Conservation (phyloP, 345 rosid genomes). For the Dipteronia dyeriana region DNA sequence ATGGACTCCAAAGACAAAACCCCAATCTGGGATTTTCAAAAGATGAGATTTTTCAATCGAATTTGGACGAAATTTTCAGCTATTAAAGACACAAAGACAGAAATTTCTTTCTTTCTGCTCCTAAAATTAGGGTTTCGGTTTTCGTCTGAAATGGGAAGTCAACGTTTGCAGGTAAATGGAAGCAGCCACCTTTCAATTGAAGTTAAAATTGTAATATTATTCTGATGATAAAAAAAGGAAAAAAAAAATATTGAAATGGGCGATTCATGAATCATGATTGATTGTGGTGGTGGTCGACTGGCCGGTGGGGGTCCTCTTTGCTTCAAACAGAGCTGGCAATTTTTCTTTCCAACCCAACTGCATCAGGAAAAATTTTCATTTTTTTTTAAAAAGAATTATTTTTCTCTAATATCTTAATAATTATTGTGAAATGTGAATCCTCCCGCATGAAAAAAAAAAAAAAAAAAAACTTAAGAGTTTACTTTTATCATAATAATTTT, state of each 20-base stretch:
- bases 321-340: conserved; percentile 6
- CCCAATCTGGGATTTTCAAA: not conserved
- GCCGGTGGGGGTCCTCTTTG: not conserved
- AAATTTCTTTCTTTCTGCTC: not conserved
- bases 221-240: not conserved
- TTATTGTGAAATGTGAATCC: no score
- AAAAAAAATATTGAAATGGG: not conserved
- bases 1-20: not conserved
- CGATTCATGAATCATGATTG: not conserved
- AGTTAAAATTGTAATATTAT: not conserved
- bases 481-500: no score
- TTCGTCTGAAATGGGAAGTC: not conserved
- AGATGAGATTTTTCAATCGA: not conserved
- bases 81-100: not conserved
- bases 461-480: not conserved
- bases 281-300: conserved; percentile 2
- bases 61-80: not conserved
- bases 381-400: not conserved
- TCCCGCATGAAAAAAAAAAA: no score
- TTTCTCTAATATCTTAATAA: no score
- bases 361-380: not conserved
- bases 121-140: conserved; percentile 9
- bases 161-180: not conserved
- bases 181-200: not conserved
- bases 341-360: not conserved